Percentiles rank a stretch among this genome's conserved stretches.
phyloP scores from a whole-genome alignment of 768 basidiomycete genomes.

The Chalciporus pseudorubinellus region DNA sequence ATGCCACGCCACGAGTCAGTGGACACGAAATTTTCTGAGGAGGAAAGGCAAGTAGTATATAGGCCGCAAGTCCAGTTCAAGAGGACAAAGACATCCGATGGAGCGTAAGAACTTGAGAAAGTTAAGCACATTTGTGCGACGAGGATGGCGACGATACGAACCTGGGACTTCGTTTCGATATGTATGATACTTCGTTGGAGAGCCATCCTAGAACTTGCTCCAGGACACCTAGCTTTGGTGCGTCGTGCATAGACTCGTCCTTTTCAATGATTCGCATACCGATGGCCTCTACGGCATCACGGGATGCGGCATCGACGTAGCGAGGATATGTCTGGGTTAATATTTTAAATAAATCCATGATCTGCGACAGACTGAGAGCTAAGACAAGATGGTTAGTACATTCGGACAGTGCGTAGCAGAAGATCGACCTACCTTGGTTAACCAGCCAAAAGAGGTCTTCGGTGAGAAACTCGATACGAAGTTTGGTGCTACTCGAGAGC shows the following conservation, averaged over 20 bases:
- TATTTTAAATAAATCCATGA: slow-evolving; percentile 67
- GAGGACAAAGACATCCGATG: slow-evolving; percentile 64
- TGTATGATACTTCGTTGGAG: slow-evolving; percentile 57
- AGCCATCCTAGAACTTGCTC: slow-evolving; percentile 80
- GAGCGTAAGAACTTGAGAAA: slow-evolving; percentile 46
- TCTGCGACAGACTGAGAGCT: slow-evolving; percentile 63
- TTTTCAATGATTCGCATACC: slow-evolving; percentile 61
- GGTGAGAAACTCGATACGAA: slow-evolving; percentile 54
- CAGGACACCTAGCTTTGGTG: slow-evolving; percentile 53
- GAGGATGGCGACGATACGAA: slow-evolving; percentile 33
- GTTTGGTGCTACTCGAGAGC: slow-evolving; percentile 52
- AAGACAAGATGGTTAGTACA: slow-evolving; percentile 6
- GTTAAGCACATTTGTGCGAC: background rate
- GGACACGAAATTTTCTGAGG: slow-evolving; percentile 43
- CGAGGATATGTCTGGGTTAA: slow-evolving; percentile 75
- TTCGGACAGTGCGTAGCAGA: background rate
- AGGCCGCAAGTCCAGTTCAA: slow-evolving; percentile 69
- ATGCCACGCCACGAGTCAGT: slow-evolving; percentile 53
- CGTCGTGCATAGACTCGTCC: slow-evolving; percentile 49
- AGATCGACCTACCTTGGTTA: slow-evolving; percentile 48
- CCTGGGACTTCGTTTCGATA: slow-evolving; percentile 57
- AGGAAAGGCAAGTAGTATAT: slow-evolving; percentile 50
- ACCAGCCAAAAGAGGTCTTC: slow-evolving; percentile 60
- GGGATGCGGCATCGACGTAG: slow-evolving; percentile 70
- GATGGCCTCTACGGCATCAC: slow-evolving; percentile 67